Evolutionary conservation across 1,139 yeast genomes (phyloP).

Genomic region (Taphrina communis): DNA sequence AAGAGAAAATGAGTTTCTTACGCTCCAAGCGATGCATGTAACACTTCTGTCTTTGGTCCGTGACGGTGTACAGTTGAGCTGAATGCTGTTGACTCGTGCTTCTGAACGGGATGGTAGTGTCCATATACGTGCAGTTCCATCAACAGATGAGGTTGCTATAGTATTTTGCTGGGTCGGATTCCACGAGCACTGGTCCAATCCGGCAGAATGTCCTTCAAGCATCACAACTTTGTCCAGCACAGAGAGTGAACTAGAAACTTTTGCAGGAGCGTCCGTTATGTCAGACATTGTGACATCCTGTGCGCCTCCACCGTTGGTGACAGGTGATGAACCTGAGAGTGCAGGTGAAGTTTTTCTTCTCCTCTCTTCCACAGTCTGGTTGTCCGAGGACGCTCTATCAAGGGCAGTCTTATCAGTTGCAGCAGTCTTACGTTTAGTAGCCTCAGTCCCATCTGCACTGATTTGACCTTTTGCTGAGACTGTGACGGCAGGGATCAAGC

Average conservation of each 20-base stretch:
- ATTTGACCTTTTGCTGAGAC: constrained; percentile 2
- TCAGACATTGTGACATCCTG: constrained; percentile 31
- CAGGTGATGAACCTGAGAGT: not conserved
- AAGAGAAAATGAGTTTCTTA: not conserved
- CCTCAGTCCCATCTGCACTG: not conserved
- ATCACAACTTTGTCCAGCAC: not conserved
- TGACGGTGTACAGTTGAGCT: constrained; percentile 29
- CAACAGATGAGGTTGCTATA: constrained; percentile 30
- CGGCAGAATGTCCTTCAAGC: constrained; percentile 33
- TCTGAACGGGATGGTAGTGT: constrained; percentile 23
- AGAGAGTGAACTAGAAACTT: not conserved
- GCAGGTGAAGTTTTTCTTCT: constrained; percentile 18
- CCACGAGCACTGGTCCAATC: constrained; percentile 36
- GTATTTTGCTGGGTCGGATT: constrained; percentile 20
- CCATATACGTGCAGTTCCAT: constrained; percentile 41
- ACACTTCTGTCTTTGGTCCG: constrained; percentile 38
- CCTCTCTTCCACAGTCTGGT: not conserved
- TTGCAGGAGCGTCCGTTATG: not conserved
- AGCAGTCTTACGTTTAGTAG: not conserved
- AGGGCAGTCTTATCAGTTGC: not conserved
- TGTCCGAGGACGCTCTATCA: not conserved
- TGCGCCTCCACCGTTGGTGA: not conserved
- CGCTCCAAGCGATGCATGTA: constrained; percentile 39
- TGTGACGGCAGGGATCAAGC: constrained; percentile 19
- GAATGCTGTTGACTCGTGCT: constrained; percentile 34